A percentile compares a stretch with the other conserved stretches of the same genome.
These are phyloP conservation scores for Cairneyella variabilis DNA, from an alignment of 495 filamentous ascomycete genomes.

Conservation along the genomic window DNA sequence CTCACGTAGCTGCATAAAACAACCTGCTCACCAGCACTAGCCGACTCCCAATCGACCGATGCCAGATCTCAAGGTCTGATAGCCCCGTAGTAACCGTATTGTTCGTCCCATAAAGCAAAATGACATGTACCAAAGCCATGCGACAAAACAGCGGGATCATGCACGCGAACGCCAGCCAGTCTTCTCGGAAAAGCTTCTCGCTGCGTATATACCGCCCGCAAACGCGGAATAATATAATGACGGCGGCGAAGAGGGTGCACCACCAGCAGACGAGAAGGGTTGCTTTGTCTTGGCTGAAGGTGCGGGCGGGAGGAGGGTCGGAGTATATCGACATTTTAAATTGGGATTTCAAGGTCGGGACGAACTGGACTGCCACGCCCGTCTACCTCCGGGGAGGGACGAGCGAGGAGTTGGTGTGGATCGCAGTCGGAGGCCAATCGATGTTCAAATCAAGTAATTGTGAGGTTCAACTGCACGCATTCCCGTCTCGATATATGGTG, in stretches of 20 bases:
- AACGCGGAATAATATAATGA: conserved; percentile 75
- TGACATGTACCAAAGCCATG: conserved; percentile 82
- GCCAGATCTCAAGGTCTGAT: conserved; percentile 40
- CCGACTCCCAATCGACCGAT: conserved; percentile 56
- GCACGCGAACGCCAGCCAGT: conserved; percentile 77
- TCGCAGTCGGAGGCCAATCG: no score
- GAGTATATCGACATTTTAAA: conserved; percentile 57
- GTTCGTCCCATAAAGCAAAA: conserved; percentile 85
- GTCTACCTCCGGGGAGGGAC: conserved; percentile 57
- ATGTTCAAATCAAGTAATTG: no score
- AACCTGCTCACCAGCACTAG: conserved; percentile 63
- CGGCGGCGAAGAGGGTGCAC: conserved; percentile 78
- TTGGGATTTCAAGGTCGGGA: not conserved
- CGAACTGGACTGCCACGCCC: conserved; percentile 37
- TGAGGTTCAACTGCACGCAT: conserved; percentile 18
- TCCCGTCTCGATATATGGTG: not conserved
- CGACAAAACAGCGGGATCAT: conserved; percentile 76
- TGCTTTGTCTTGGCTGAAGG: conserved; percentile 58
- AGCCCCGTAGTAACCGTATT: conserved; percentile 56
- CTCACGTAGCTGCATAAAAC: conserved; percentile 67
- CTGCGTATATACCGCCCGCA: conserved; percentile 76
- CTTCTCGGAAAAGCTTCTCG: conserved; percentile 78
- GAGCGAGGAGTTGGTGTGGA: conserved; percentile 39
- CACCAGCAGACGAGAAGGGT: conserved; percentile 92
- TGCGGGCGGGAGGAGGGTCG: conserved; percentile 53